phyloP scores from a whole-genome alignment of 768 basidiomycete genomes.

The Hygrophoropsis aurantiaca region DNA sequence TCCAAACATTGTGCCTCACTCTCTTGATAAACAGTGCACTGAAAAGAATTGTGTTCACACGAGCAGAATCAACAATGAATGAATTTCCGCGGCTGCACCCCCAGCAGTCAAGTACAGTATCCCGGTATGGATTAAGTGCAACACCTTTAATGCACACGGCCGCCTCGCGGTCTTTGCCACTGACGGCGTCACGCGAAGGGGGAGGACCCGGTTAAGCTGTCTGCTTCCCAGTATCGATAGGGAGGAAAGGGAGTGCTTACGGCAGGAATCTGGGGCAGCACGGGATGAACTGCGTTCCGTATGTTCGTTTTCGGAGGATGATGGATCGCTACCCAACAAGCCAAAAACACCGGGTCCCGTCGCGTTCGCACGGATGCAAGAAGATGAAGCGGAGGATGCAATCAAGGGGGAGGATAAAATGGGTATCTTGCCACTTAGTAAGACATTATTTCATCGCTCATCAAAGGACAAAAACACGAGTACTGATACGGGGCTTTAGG shows the following conservation, averaged over 20 bases:
- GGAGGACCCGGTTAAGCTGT: conserved; percentile 49
- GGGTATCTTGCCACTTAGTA: conserved; percentile 47
- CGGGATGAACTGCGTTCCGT: conserved; percentile 6
- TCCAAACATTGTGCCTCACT: conserved; percentile 27
- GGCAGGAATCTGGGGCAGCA: conserved; percentile 14
- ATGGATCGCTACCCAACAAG: conserved; percentile 15
- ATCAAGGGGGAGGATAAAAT: conserved; percentile 49
- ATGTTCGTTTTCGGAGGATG: conserved; percentile 16
- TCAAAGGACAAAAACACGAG: conserved; percentile 6
- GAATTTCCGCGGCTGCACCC: conserved; percentile 1
- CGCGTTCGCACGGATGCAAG: conserved; percentile 29
- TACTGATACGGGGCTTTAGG: conserved; percentile 3
- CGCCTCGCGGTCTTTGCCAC: conserved; percentile 5
- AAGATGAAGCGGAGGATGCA: conserved; percentile 35
- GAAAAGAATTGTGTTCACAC: conserved; percentile 1
- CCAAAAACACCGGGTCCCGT: conserved; percentile 19
- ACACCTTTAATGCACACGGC: background rate
- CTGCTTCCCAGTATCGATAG: conserved; percentile 45
- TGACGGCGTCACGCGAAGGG: conserved; percentile 25
- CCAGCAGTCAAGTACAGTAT: background rate
- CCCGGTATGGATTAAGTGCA: background rate
- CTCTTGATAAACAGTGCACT: conserved; percentile 5
- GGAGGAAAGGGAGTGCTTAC: conserved; percentile 45
- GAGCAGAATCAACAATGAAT: conserved; percentile 8
- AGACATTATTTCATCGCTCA: conserved; percentile 19